Evolutionary conservation across 2,329 filamentous ascomycete genomes (phyloP).

Genomic region (Incumbomyces delicatus): DNA sequence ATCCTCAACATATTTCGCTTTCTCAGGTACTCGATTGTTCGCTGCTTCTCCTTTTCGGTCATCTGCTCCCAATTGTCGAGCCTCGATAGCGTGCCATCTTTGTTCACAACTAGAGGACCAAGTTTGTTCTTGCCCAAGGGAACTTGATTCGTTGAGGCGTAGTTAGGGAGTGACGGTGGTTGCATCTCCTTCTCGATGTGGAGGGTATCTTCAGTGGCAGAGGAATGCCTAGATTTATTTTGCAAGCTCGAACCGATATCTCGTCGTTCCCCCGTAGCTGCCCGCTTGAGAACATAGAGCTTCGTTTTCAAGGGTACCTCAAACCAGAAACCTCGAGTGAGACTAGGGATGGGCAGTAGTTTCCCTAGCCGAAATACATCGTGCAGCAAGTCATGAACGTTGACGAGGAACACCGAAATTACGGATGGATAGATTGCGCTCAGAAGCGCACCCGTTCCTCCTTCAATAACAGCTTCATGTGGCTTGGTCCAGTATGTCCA

Average conservation of each 20-base stretch:
- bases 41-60: conserved; percentile 57
- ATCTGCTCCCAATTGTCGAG: conserved; percentile 66
- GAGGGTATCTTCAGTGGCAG: background rate
- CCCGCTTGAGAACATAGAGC: conserved; percentile 40
- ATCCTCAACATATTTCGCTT: conserved; percentile 58
- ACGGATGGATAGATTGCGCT: conserved; percentile 22
- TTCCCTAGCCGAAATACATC: conserved; percentile 23
- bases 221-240: background rate
- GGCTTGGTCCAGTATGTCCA: conserved; percentile 16
- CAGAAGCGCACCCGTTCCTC: conserved; percentile 26
- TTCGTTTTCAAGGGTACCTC: conserved; percentile 45
- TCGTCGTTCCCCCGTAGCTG: background rate
- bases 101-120: conserved; percentile 64
- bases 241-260: background rate
- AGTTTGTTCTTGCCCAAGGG: conserved; percentile 55
- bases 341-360: conserved; percentile 10
- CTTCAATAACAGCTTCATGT: background rate
- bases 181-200: background rate
- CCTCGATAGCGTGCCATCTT: conserved; percentile 59
- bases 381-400: conserved; percentile 23
- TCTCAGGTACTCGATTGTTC: conserved; percentile 56
- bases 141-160: background rate
- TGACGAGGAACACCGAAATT: conserved; percentile 9
- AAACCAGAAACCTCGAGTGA: conserved; percentile 45
- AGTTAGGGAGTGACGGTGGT: background rate